phyloP scores from a whole-genome alignment of 2,329 filamentous ascomycete genomes.

The Neurospora crassa region DNA sequence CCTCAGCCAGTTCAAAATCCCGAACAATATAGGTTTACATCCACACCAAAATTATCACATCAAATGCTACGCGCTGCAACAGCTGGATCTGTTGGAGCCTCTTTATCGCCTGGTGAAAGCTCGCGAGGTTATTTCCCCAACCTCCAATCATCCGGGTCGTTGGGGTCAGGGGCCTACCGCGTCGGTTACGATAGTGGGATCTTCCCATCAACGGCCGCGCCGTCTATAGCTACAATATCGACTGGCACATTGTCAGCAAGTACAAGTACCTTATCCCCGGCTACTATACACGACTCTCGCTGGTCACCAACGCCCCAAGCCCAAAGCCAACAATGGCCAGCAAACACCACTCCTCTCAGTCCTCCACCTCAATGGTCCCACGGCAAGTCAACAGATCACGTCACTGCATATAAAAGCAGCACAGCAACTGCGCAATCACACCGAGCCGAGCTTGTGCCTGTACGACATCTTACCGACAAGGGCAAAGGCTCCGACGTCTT shows the following conservation, averaged over 20 bases:
- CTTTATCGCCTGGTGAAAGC: neutral
- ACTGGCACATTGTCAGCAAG: neutral
- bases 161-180: neutral
- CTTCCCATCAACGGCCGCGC: neutral
- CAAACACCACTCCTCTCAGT: neutral
- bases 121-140: neutral
- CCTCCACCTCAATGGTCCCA: neutral
- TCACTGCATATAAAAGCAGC: neutral
- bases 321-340: neutral
- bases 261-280: neutral
- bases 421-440: neutral
- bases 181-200: neutral
- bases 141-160: neutral
- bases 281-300: neutral
- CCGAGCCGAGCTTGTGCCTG: constrained; percentile 7
- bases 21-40: neutral
- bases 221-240: neutral
- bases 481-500: constrained; percentile 22
- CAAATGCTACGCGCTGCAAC: neutral
- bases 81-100: neutral
- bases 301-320: neutral
- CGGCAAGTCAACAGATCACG: neutral
- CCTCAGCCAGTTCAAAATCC: neutral
- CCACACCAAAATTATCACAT: neutral
- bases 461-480: constrained; percentile 14